Percentiles rank a stretch among this genome's conserved stretches.
These are phyloP conservation scores for Clitopilus hobsonii DNA, from an alignment of 768 basidiomycete species.

Conservation along the genomic window DNA sequence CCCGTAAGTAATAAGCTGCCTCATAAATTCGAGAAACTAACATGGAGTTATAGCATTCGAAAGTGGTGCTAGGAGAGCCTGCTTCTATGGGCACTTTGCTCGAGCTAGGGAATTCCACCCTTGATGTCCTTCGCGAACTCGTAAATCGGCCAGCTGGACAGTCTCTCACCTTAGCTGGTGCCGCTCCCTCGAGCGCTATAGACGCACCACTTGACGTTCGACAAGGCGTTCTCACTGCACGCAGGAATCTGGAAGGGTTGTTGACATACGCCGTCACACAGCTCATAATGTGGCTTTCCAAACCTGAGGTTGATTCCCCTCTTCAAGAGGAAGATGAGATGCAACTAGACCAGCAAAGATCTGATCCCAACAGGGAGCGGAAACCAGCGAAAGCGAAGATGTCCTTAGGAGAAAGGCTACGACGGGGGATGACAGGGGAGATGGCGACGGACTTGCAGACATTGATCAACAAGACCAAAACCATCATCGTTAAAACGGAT, in stretches of 20 bases:
- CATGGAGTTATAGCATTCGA: conserved; percentile 59
- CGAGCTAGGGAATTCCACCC: conserved; percentile 75
- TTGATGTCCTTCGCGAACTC: conserved; percentile 70
- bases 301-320: conserved; percentile 57
- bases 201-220: conserved; percentile 44
- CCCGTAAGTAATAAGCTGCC: conserved; percentile 48
- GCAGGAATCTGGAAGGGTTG: conserved; percentile 62
- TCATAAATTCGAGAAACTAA: neutral
- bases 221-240: conserved; percentile 51
- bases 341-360: conserved; percentile 28
- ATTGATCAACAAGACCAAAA: conserved; percentile 60
- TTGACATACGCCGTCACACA: conserved; percentile 73
- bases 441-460: conserved; percentile 69
- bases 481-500: conserved; percentile 58
- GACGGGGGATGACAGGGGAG: conserved; percentile 78
- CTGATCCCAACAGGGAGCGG: conserved; percentile 24
- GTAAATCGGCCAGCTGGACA: conserved; percentile 58
- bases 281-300: conserved; percentile 73
- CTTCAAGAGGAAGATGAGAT: conserved; percentile 36
- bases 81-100: conserved; percentile 83
- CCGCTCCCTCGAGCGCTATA: conserved; percentile 19
- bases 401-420: conserved; percentile 58
- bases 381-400: conserved; percentile 39
- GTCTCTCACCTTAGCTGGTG: conserved; percentile 32
- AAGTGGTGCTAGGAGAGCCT: conserved; percentile 77